Percentiles rank a stretch among this genome's conserved stretches.
Conservation (phyloP, 352 stramenopile species). For the Phytophthora tentaculata region DNA sequence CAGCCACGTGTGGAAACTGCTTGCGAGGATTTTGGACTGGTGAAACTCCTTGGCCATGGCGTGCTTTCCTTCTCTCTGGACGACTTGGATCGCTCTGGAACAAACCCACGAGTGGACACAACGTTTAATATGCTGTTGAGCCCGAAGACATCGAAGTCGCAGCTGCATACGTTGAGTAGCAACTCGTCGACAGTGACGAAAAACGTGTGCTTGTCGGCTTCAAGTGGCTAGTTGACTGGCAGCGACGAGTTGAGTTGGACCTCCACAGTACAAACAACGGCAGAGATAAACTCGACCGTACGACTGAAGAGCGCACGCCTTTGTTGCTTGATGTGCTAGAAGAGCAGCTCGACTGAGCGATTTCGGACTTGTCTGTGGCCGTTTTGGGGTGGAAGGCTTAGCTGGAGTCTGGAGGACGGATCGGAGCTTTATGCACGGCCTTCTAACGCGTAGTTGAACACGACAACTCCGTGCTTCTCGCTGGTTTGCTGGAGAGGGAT, state of each 20-base stretch:
- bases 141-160: no score
- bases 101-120: no score
- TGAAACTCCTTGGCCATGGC: no score
- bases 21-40: no score
- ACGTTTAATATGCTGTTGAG: no score
- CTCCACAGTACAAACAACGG: constrained; percentile 15
- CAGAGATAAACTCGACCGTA: constrained; percentile 35
- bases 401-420: background rate
- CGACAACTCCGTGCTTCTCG: background rate
- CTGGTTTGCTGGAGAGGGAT: background rate
- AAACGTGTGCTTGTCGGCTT: constrained; percentile 18
- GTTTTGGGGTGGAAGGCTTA: background rate
- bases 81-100: no score
- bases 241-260: constrained; percentile 26
- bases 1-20: no score
- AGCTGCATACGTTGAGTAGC: constrained; percentile 15
- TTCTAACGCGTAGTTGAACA: no score
- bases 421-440: constrained; percentile 25
- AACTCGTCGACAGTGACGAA: constrained; percentile 24
- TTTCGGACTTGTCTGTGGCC: no score
- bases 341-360: constrained; percentile 18
- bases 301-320: constrained; percentile 33
- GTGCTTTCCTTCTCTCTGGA: no score
- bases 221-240: constrained; percentile 21
- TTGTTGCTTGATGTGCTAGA: constrained; percentile 26